Base-by-base conservation (phyloP, 2,329 filamentous ascomycete genomes). In the Didymella glomerata region DNA sequence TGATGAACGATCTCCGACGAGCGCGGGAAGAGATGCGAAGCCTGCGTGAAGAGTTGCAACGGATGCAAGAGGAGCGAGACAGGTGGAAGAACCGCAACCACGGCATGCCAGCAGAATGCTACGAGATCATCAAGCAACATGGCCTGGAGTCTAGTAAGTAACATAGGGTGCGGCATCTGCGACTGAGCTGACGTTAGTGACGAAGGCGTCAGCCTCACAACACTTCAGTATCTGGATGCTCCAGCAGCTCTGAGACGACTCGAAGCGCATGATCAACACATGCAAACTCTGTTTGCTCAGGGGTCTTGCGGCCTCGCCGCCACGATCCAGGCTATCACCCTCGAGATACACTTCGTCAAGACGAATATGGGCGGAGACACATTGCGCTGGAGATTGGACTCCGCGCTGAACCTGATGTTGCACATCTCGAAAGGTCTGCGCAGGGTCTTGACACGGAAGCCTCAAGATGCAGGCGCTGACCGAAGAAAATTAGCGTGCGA, bases 381-480 rank as follows among this genome's bases (percentile, higher is more conserved):
- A 10, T 20, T 57, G 25, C 47, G 41, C 20, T 57, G 54, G 54
- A 57, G 54, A 24, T 13, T 57, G n/a, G 51, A 51, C 30, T 57
- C 47, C 10, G 40, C 47, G 30, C 41, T 57, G 30, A 57, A 51
- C 10, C 41, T 51, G n/a, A 57, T 51, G 54, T 14, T 50, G 20
- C 47, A 57, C 32, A 57, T 57, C 18, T 57, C 54, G 1, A 40
- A 24, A 41, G 47, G 40, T 8, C 14, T 51, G 18, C 54, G 30
- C 6, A 47, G 40, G 6, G 24, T 25, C 13, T 11, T 30, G 24
- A 25, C 16, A 13, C 16, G 6, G 5, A 49, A 36, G 24, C 9
- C 24, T n/a, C 22, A 40, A 18, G 30, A 44, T 2, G 18, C 1
- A 4, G 11, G 24, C 2, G 18, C 14, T 41, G 36, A 18, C 36